These are phyloP conservation scores for Pleurostoma richardsiae DNA, from an alignment of 2,329 filamentous ascomycete species.

Conservation along the genomic window DNA sequence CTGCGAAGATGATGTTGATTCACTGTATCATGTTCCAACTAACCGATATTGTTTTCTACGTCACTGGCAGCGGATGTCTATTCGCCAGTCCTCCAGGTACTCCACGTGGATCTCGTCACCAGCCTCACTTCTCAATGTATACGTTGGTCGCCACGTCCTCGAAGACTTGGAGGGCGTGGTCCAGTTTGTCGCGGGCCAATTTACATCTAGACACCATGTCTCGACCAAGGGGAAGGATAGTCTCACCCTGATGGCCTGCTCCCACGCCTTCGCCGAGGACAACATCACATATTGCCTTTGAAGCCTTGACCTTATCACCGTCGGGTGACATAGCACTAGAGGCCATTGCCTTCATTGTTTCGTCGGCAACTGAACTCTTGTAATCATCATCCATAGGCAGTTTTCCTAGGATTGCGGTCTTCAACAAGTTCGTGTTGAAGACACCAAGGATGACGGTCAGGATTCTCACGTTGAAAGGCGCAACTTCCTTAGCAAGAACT, in stretches of 20 bases:
- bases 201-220: conserved; percentile 30
- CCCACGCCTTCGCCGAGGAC: conserved; percentile 31
- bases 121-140: conserved; percentile 11
- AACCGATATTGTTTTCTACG: too few relatives aligned
- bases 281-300: conserved; percentile 37
- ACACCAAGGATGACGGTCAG: conserved; percentile 37
- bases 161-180: conserved; percentile 26
- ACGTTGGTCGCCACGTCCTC: conserved; percentile 22
- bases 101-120: too few relatives aligned
- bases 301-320: conserved; percentile 40
- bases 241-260: conserved; percentile 26
- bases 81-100: too few relatives aligned
- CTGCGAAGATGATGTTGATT: too few relatives aligned
- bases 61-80: too few relatives aligned
- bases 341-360: conserved; percentile 20
- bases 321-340: conserved; percentile 19
- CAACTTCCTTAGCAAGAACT: conserved; percentile 37
- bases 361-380: conserved; percentile 24
- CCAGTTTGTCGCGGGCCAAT: conserved; percentile 21
- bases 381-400: conserved; percentile 33
- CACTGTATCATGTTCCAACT: too few relatives aligned
- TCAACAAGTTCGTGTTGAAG: conserved; percentile 39
- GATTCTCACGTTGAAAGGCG: conserved; percentile 35
- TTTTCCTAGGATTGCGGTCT: conserved; percentile 15
- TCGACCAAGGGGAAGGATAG: conserved; percentile 33